These are phyloP conservation scores for Ascoidea rubescens DNA, from an alignment of 805 yeast genomes.

Conservation along the genomic window DNA sequence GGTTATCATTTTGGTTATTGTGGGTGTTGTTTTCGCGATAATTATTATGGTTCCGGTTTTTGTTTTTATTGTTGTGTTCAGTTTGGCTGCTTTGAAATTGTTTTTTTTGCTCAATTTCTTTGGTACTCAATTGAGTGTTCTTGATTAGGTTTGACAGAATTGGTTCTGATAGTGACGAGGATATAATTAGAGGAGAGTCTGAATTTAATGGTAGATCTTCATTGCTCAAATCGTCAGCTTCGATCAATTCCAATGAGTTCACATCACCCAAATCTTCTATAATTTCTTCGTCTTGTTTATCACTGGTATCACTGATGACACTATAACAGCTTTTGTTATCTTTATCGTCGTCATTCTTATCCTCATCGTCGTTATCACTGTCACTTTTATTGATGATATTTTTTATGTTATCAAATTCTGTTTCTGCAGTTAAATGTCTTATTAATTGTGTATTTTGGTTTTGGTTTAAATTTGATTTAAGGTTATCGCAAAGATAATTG, in stretches of 20 bases:
- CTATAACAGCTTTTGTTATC: neutral
- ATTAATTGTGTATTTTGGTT: too few relatives aligned
- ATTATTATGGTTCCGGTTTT: neutral
- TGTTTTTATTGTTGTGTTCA: too few relatives aligned
- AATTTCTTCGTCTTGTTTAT: slow-evolving; percentile 3
- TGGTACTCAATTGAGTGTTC: too few relatives aligned
- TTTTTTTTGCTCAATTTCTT: too few relatives aligned
- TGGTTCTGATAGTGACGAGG: too few relatives aligned
- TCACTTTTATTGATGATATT: slow-evolving; percentile 10
- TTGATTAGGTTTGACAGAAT: too few relatives aligned
- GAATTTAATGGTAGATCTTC: slow-evolving; percentile 2
- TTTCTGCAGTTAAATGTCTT: slow-evolving; percentile 34
- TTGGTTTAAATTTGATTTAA: too few relatives aligned
- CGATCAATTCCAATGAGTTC: neutral
- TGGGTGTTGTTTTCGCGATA: slow-evolving; percentile 1
- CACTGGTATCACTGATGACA: neutral
- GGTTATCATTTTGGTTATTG: slow-evolving; percentile 1
- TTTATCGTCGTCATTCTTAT: slow-evolving; percentile 11
- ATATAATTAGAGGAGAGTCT: too few relatives aligned
- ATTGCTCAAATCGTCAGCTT: slow-evolving; percentile 2
- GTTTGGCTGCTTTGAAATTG: too few relatives aligned
- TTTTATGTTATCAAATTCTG: slow-evolving; percentile 27
- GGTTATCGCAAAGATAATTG: neutral
- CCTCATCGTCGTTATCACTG: slow-evolving; percentile 15
- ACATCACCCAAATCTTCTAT: neutral